phyloP scores from a whole-genome alignment of 805 yeast genomes.

The Kodamaea kakaduensis region DNA sequence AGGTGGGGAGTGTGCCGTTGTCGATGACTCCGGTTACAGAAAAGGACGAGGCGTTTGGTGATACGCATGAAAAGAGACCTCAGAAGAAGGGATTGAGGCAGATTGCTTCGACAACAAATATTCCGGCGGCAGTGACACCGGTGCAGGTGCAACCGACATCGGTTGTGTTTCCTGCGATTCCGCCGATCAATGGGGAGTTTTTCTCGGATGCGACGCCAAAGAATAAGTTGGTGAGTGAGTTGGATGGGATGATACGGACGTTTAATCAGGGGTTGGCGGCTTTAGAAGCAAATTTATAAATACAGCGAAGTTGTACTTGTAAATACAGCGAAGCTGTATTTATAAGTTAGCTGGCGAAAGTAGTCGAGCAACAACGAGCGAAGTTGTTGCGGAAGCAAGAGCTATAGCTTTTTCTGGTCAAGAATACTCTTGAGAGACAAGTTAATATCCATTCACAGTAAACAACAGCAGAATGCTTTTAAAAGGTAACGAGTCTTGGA shows the following conservation, averaged over 20 bases:
- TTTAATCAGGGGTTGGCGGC: constrained; percentile 41
- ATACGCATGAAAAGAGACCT: background rate
- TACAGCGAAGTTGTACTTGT: too few relatives aligned
- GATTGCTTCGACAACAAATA: background rate
- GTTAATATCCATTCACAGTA: too few relatives aligned
- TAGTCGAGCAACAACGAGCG: too few relatives aligned
- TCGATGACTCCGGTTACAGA: constrained; percentile 84
- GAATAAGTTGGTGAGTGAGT: constrained; percentile 30
- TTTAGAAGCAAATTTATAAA: constrained; percentile 24
- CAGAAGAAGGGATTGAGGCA: constrained; percentile 3
- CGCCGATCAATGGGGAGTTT: constrained; percentile 33
- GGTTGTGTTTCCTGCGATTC: constrained; percentile 31
- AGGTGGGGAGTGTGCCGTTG: constrained; percentile 47
- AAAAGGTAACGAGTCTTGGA: too few relatives aligned
- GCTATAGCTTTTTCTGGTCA: too few relatives aligned
- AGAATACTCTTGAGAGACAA: too few relatives aligned
- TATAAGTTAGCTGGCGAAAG: too few relatives aligned
- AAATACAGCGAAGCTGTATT: too few relatives aligned
- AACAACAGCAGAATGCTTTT: too few relatives aligned
- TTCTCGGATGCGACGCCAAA: constrained; percentile 37
- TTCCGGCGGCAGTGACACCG: background rate
- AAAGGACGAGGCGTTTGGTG: constrained; percentile 26
- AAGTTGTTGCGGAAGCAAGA: too few relatives aligned
- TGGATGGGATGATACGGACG: constrained; percentile 35
- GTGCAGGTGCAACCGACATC: background rate